Conservation (phyloP, 2,329 filamentous ascomycete genomes). For the Cladophialophora immunda region DNA sequence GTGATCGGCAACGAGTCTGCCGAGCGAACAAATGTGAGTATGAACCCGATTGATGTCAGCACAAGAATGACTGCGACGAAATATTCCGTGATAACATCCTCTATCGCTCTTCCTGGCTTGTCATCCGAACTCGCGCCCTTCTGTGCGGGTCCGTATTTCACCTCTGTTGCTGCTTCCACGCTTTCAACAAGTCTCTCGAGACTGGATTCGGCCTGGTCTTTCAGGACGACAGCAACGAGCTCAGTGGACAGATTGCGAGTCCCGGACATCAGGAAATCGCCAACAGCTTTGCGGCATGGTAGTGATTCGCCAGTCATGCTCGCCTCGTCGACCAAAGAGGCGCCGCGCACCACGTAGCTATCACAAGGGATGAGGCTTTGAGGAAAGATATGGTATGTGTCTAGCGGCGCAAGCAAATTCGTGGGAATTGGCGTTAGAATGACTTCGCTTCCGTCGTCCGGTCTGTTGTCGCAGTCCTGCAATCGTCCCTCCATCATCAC, state of each 20-base stretch:
- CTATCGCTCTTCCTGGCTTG: background rate
- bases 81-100: constrained; percentile 22
- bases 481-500: constrained; percentile 21
- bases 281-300: constrained; percentile 65
- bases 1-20: background rate
- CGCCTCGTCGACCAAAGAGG: constrained; percentile 75
- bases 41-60: constrained; percentile 26
- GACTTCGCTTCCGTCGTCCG: background rate
- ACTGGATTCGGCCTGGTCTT: constrained; percentile 27
- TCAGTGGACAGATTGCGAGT: constrained; percentile 31
- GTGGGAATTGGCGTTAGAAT: constrained; percentile 19
- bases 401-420: constrained; percentile 22
- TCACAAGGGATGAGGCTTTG: constrained; percentile 54
- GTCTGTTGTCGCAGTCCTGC: background rate
- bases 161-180: constrained; percentile 24
- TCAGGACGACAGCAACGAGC: constrained; percentile 27
- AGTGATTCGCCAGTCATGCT: constrained; percentile 77
- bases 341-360: constrained; percentile 69
- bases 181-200: constrained; percentile 30
- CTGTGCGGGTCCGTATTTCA: constrained; percentile 13
- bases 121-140: background rate
- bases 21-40: background rate
- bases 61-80: constrained; percentile 28
- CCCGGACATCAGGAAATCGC: constrained; percentile 31
- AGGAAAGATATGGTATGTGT: constrained; percentile 19